Evolutionary conservation across 352 stramenopile species (phyloP).

Genomic region (Phytophthora hibernalis): DNA sequence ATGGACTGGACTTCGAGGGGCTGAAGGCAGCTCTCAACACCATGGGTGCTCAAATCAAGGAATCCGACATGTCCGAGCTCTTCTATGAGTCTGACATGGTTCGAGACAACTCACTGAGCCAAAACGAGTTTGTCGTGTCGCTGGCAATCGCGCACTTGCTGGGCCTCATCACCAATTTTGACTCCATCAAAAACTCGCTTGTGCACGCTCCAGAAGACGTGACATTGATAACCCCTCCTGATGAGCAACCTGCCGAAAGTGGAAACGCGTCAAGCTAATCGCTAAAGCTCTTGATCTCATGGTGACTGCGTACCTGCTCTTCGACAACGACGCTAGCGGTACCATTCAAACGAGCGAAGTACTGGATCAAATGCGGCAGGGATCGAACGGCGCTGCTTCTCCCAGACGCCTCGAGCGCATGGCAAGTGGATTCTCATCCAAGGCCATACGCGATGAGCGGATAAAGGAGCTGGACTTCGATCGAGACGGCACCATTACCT

Average conservation of each 20-base stretch:
- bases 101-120: conserved; percentile 82
- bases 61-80: conserved; percentile 75
- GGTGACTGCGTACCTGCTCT: conserved; percentile 84
- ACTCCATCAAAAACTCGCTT: conserved; percentile 48
- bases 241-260: conserved; percentile 31
- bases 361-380: conserved; percentile 66
- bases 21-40: conserved; percentile 66
- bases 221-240: conserved; percentile 30
- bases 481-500: conserved; percentile 89
- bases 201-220: conserved; percentile 49
- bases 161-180: conserved; percentile 79
- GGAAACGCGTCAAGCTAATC: conserved; percentile 55
- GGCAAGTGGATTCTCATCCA: conserved; percentile 63
- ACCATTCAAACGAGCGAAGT: conserved; percentile 85
- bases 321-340: conserved; percentile 84
- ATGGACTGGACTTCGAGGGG: conserved; percentile 70
- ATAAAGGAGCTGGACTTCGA: conserved; percentile 91
- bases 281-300: conserved; percentile 85
- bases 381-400: conserved; percentile 41
- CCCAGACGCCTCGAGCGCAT: conserved; percentile 55
- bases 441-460: conserved; percentile 69
- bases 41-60: conserved; percentile 72
- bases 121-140: conserved; percentile 89
- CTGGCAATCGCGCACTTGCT: conserved; percentile 87
- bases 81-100: conserved; percentile 93